Percentiles rank a stretch among this genome's conserved stretches.
Conservation (phyloP, 2,329 filamentous ascomycete species). For the Neophaeococcomyces mojaviensis region DNA sequence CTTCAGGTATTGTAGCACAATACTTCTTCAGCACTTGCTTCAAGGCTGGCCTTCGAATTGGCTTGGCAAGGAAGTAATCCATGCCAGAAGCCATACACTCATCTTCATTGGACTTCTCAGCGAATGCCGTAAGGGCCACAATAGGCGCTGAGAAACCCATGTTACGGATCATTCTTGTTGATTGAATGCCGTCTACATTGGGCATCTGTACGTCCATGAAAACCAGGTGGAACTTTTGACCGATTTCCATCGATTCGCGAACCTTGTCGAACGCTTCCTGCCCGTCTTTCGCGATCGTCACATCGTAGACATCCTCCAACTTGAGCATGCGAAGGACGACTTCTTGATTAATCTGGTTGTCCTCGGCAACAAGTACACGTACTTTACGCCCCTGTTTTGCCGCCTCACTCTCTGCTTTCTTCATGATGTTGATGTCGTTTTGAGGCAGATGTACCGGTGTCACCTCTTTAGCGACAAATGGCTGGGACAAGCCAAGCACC, state of each 20-base stretch:
- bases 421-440: slow-evolving; percentile 58
- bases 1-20: slow-evolving; percentile 73
- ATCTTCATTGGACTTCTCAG: slow-evolving; percentile 80
- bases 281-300: slow-evolving; percentile 77
- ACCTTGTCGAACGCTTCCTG: slow-evolving; percentile 84
- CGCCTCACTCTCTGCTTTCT: slow-evolving; percentile 57
- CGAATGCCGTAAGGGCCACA: slow-evolving; percentile 82
- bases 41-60: slow-evolving; percentile 72
- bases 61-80: slow-evolving; percentile 75
- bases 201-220: slow-evolving; percentile 98
- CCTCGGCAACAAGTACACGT: slow-evolving; percentile 78
- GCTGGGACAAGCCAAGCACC: slow-evolving; percentile 24
- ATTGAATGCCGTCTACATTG: slow-evolving; percentile 81
- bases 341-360: slow-evolving; percentile 59
- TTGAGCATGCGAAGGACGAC: slow-evolving; percentile 56
- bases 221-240: slow-evolving; percentile 72
- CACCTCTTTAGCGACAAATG: slow-evolving; percentile 29
- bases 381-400: slow-evolving; percentile 53
- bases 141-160: slow-evolving; percentile 85
- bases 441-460: slow-evolving; percentile 39
- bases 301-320: slow-evolving; percentile 52
- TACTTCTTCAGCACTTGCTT: slow-evolving; percentile 78
- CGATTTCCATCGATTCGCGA: slow-evolving; percentile 68
- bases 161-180: slow-evolving; percentile 73
- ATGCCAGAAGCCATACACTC: slow-evolving; percentile 84